A percentile compares a stretch with the other conserved stretches of the same genome.
Evolutionary conservation across 2,329 filamentous ascomycete genomes (phyloP).

Genomic region (Aaosphaeria pasadenensis): DNA sequence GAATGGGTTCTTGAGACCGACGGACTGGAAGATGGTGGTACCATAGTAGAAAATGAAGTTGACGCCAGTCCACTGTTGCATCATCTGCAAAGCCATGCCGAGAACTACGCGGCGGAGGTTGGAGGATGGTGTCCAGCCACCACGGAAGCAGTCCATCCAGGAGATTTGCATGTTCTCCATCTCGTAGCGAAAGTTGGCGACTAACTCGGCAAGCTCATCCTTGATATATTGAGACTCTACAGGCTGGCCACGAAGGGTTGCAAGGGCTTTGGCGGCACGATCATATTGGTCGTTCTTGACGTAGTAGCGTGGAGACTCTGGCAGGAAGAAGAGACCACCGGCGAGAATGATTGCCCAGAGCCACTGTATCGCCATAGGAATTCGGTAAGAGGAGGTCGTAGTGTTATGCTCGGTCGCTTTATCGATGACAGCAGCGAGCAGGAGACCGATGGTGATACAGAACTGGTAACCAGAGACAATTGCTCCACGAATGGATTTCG

Average conservation of each 20-base stretch:
- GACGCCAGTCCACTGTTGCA: slow-evolving; percentile 59
- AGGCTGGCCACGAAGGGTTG: slow-evolving; percentile 71
- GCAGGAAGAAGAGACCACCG: slow-evolving; percentile 69
- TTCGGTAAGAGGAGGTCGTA: slow-evolving; percentile 67
- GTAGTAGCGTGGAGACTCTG: slow-evolving; percentile 82
- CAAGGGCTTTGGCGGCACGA: slow-evolving; percentile 60
- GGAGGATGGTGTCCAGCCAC: slow-evolving; percentile 52
- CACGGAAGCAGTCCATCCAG: slow-evolving; percentile 66
- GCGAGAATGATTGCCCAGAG: slow-evolving; percentile 75
- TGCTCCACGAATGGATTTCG: slow-evolving; percentile 70
- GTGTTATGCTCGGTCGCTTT: slow-evolving; percentile 64
- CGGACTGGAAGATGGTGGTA: slow-evolving; percentile 77
- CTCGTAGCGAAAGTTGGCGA: slow-evolving; percentile 89
- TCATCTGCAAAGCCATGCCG: slow-evolving; percentile 49
- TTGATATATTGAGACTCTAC: slow-evolving; percentile 71
- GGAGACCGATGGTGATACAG: slow-evolving; percentile 75
- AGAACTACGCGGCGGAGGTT: slow-evolving; percentile 49
- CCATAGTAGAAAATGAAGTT: slow-evolving; percentile 48
- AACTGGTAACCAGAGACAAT: slow-evolving; percentile 82
- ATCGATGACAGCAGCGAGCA: slow-evolving; percentile 71
- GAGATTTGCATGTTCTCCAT: slow-evolving; percentile 49
- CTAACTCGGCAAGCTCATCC: slow-evolving; percentile 77
- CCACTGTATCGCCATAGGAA: slow-evolving; percentile 78
- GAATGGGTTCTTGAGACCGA: slow-evolving; percentile 74
- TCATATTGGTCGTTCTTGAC: slow-evolving; percentile 74